Evolutionary conservation across 2,329 filamentous ascomycete species (phyloP).

Genomic region (Pseudogymnoascus sp.): DNA sequence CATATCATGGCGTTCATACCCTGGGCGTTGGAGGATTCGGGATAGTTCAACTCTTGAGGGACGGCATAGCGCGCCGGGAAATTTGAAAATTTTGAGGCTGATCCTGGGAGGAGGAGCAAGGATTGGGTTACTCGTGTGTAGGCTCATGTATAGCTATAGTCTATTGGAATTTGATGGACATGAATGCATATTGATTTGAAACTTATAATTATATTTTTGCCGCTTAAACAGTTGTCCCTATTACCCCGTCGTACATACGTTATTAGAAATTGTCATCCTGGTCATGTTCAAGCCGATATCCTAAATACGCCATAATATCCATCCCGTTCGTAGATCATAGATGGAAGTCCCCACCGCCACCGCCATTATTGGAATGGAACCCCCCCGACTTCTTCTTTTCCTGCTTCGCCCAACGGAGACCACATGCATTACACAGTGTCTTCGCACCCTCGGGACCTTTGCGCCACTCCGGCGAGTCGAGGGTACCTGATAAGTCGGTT

Average conservation of each 20-base stretch:
- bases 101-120: neutral
- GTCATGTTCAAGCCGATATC: neutral
- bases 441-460: slow-evolving; percentile 91
- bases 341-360: neutral
- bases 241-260: neutral
- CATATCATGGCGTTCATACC: slow-evolving; percentile 24
- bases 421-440: slow-evolving; percentile 92
- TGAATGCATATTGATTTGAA: neutral
- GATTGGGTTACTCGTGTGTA: neutral
- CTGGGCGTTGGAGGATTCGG: slow-evolving; percentile 21
- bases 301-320: neutral
- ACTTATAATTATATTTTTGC: neutral
- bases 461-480: slow-evolving; percentile 92
- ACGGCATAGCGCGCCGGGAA: slow-evolving; percentile 5
- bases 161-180: neutral
- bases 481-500: slow-evolving; percentile 46
- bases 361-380: neutral
- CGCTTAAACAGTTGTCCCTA: neutral
- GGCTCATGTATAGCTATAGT: slow-evolving; percentile 1
- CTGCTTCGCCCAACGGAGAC: slow-evolving; percentile 67
- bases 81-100: neutral
- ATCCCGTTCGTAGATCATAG: neutral
- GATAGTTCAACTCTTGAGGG: slow-evolving; percentile 17
- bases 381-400: slow-evolving; percentile 57
- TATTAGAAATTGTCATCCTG: neutral